Evolutionary conservation across 108 stramenopile species (phyloP).

Genomic region (Skeletonema costatum): DNA sequence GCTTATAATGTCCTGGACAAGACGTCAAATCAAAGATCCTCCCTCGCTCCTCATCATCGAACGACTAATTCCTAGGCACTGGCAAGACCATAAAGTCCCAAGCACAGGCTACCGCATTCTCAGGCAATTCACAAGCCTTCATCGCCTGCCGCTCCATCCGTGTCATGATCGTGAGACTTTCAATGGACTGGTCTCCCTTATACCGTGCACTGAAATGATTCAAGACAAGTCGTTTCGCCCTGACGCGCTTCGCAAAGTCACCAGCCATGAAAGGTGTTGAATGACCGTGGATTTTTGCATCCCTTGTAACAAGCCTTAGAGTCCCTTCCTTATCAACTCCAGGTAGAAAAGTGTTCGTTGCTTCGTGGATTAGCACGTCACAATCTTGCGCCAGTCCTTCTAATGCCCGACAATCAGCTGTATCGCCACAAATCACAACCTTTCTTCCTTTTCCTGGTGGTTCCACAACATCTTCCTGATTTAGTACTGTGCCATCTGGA

Average conservation of each 20-base stretch:
- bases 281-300: slow-evolving; percentile 85
- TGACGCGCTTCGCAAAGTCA: slow-evolving; percentile 65
- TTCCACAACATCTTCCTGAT: slow-evolving; percentile 84
- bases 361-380: slow-evolving; percentile 91
- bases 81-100: slow-evolving; percentile 89
- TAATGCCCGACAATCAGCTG: slow-evolving; percentile 72
- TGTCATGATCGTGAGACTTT: slow-evolving; percentile 82
- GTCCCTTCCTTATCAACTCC: slow-evolving; percentile 74
- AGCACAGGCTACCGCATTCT: slow-evolving; percentile 72
- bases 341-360: slow-evolving; percentile 81
- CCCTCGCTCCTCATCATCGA: too few relatives aligned
- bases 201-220: slow-evolving; percentile 88
- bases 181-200: slow-evolving; percentile 77
- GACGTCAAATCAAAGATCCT: too few relatives aligned
- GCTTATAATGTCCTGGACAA: too few relatives aligned
- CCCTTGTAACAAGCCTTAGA: slow-evolving; percentile 55
- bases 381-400: slow-evolving; percentile 69
- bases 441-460: slow-evolving; percentile 85
- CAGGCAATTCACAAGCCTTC: slow-evolving; percentile 62
- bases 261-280: slow-evolving; percentile 88
- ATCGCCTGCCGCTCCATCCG: slow-evolving; percentile 84
- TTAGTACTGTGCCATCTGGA: slow-evolving; percentile 89
- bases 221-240: slow-evolving; percentile 76
- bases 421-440: slow-evolving; percentile 94
- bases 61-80: slow-evolving; percentile 36